Evolutionary conservation across 2,329 filamentous ascomycete genomes (phyloP), one percentile per base, ranked within the genome.

Genomic region (Neonectria neomacrospora): DNA sequence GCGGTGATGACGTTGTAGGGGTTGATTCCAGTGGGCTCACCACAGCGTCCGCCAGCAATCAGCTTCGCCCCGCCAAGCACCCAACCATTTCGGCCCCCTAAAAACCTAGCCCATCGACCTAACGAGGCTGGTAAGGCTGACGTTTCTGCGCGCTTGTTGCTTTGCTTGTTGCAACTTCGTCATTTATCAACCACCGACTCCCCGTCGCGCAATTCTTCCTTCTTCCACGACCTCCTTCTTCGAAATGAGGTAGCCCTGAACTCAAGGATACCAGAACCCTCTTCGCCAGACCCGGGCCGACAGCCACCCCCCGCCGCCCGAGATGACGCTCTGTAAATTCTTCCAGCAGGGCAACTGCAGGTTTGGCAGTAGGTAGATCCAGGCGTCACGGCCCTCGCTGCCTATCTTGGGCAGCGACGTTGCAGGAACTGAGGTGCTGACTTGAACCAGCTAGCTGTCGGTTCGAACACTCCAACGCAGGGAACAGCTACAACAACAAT

Each of bases 341-440:
- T 86, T 74, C 64, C 77, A 81, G 76, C 81, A 84, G 73, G 84
- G 84, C 60, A 79, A 79, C 74, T 86, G 84, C 81, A 82, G 79
- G 63, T 83, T 78, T 70, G 84, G 84, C 74, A 79, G 84, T 86
- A 78, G 52, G 82, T 78, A 34, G 70, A 51, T 55, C 55, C 44
- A 10, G 4, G 26, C 30, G 50, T 18, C 41, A 48, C 50, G 14
- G n/a, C 16, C 53, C 16, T 34, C 34, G 44, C 20, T 22, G 3
- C 5, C 26, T 20, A 14, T n/a, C n/a, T 16, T n/a, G 32, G 2
- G 48, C 53, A 47, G 26, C 26, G 8, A 5, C 26, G 12, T 50
- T 54, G 47, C 12, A 20, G 4, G 22, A 57, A 16, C 18, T 11
- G 34, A 20, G 48, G 5, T 28, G 37, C 65, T 71, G 50, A 71